Base-by-base conservation (phyloP, 108 stramenopile genomes). In the Cylindrotheca fusiformis region DNA sequence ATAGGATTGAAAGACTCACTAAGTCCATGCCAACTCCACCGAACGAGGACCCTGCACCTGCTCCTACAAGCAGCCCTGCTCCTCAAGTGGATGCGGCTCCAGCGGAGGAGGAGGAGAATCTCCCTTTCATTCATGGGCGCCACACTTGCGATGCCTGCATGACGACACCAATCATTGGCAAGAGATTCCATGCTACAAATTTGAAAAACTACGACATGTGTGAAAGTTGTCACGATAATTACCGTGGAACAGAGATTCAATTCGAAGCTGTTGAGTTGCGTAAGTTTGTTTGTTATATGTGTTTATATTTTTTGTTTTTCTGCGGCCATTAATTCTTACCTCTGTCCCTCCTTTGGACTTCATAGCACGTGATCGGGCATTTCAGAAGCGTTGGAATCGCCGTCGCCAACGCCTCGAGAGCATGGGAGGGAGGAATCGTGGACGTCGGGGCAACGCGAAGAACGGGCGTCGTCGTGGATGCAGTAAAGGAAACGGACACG, bases 141-240 rank as follows among this genome's bases (percentile, higher is more conserved):
- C 93, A 94, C 58, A 94, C 93, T 2, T 94, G 93, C 67, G 93
- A 94, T 67, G 81, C 81, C 12, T 94, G 93, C 58, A 69, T 85
- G 22, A 71, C 64, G 17, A 86, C 82, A 29, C 93, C 93, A 24
- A 91, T 94, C 52, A 63, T 94, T 64, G 93, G 93, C 14, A 74
- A 74, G 25, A 83, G 93, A n/a, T 89, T 76, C 51, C 87, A 86
- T 74, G 82, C 93, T 5, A 68, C 60, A 12, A 88, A 93, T 36
- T 62, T 93, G 31, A 81, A 83, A 8, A 89, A 94, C 69, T 94
- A 87, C 68, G 93, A 94, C 75, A 71, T 94, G 17, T 94, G 93
- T 49, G 60, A 72, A 49, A 55, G 45, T 2, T 94, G 93, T 64
- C 72, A 66, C 58, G 36, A 51, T 0, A 83, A 83, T 30, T 94